Base-by-base conservation (phyloP, 352 stramenopile genomes). In the Phytophthora parvispora region DNA sequence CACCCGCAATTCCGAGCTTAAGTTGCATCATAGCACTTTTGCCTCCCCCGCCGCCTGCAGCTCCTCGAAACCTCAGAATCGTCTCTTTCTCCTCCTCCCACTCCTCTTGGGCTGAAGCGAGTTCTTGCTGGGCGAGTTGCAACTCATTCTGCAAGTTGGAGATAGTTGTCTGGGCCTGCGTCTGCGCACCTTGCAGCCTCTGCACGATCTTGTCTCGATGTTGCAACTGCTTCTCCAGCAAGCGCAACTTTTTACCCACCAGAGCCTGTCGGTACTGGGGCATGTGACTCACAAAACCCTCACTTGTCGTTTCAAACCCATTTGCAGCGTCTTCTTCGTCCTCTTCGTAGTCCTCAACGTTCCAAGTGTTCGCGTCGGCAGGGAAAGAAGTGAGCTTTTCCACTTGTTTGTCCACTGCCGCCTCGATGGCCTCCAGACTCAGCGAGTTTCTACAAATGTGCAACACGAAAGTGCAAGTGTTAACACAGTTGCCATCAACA, bases 1-100 rank as follows among this genome's bases (percentile, higher is more conserved):
- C 47, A 31, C 16, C 31, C 20, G 60, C 70, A 16, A 83, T 64
- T 5, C 61, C 54, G 31, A 75, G 60, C 8, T 71, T 47, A 25
- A 72, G 53, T 49, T 82, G 67, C 24, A 77, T 51, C 64, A 78
- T 74, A 4, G 67, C 34, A 15, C 40, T 72, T 13, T 53, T 71
- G 2, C 52, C 57, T 16, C 60, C 57, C 9, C 66, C 64, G 36
- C 52, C 47, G 7, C 13, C 25, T 28, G 28, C 45, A 16, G 58
- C 29, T 18, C 74, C 75, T 61, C 80, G 80, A 52, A 84, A 83
- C 6, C 80, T 64, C 49, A 91, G 13, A 29, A 91, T 64, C 1
- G 66, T 66, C 13, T 73, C 72, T 43, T 84, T 87, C 49, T 93
- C 80, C n/a, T 91, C 69, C 48, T 94, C 87, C 82, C 84, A 92